A percentile compares a stretch with the other conserved stretches of the same genome.
phyloP scores from a whole-genome alignment of 148 eudicot genomes.

The Rhododendron henanense region DNA sequence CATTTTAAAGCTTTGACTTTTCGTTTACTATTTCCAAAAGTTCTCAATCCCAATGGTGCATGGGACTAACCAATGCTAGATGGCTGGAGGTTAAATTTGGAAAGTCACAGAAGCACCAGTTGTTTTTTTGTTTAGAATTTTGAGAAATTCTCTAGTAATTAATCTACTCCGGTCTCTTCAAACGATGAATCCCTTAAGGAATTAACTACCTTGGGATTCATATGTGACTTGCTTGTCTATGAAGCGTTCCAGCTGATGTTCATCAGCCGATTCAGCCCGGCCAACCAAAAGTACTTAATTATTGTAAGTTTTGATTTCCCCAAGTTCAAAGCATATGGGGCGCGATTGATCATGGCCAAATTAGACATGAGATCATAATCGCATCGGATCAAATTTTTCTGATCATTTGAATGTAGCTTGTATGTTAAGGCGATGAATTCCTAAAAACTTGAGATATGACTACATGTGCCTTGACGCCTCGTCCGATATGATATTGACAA shows the following conservation, averaged over 20 bases:
- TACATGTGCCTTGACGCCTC: no score
- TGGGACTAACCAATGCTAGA: not conserved
- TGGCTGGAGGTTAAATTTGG: not conserved
- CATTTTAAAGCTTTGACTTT: not conserved
- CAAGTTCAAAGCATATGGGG: not conserved
- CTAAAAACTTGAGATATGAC: not conserved
- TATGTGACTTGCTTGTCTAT: not conserved
- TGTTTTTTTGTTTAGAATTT: not conserved
- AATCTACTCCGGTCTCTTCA: not conserved
- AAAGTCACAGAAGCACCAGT: not conserved
- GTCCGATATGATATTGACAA: not conserved
- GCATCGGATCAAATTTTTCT: no score
- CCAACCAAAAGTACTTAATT: no score
- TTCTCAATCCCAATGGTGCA: not conserved
- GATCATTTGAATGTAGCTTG: no score
- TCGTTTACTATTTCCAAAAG: not conserved
- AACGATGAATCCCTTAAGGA: not conserved
- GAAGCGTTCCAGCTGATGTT: not conserved
- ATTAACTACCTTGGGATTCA: not conserved
- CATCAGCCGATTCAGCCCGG: not conserved
- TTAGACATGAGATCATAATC: not conserved
- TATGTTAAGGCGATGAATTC: no score
- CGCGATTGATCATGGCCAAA: not conserved
- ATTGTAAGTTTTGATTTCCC: not conserved
- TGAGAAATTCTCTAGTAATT: no score